Percentiles rank a stretch among this genome's conserved stretches.
Conservation (phyloP, 2,329 filamentous ascomycete species). For the Fusarium sulawesiense region DNA sequence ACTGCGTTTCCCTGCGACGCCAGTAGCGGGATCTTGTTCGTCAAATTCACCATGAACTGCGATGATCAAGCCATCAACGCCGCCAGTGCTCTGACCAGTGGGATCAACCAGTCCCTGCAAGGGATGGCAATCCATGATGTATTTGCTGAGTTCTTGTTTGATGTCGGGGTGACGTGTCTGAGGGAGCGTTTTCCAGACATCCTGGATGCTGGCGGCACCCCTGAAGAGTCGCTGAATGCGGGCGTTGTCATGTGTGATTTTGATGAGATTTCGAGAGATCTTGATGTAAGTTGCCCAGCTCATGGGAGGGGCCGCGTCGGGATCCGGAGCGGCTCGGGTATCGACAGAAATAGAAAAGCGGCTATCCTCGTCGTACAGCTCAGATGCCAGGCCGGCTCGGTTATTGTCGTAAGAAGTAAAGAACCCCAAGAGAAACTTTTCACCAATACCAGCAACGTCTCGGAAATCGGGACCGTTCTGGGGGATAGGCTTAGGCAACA, state of each 20-base stretch:
- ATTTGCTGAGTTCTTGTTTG: constrained; percentile 73
- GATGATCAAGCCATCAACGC: constrained; percentile 82
- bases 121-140: constrained; percentile 84
- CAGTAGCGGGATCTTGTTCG: constrained; percentile 70
- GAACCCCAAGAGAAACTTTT: constrained; percentile 80
- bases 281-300: constrained; percentile 82
- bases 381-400: constrained; percentile 68
- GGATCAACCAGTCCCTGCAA: constrained; percentile 78
- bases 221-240: constrained; percentile 74
- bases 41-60: constrained; percentile 87
- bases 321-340: constrained; percentile 64
- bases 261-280: constrained; percentile 80
- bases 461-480: constrained; percentile 75
- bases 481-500: constrained; percentile 69
- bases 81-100: constrained; percentile 68
- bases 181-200: constrained; percentile 77
- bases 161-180: constrained; percentile 80
- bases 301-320: constrained; percentile 56
- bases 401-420: constrained; percentile 80
- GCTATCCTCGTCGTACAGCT: constrained; percentile 81
- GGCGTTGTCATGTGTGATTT: constrained; percentile 69
- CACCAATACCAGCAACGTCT: constrained; percentile 79
- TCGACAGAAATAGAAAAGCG: constrained; percentile 82
- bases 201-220: constrained; percentile 72
- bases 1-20: constrained; percentile 73